Evolutionary conservation across 768 basidiomycete species (phyloP).

Genomic region (Agrocybe pediades): DNA sequence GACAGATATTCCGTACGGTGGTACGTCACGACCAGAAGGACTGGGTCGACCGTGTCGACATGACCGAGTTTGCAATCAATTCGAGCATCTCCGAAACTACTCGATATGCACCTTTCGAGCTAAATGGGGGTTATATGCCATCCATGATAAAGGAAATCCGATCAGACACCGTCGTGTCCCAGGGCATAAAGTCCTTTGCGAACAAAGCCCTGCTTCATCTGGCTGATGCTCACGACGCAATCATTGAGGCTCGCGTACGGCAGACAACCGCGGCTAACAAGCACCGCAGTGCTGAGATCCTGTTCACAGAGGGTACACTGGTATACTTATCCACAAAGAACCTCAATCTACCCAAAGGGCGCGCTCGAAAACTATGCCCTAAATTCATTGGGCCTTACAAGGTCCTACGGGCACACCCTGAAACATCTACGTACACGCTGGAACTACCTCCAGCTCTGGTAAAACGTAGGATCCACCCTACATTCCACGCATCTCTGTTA

Average conservation of each 20-base stretch:
- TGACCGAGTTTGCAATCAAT: slow-evolving; percentile 42
- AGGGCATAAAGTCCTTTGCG: slow-evolving; percentile 10
- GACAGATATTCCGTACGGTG: slow-evolving; percentile 28
- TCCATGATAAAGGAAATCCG: slow-evolving; percentile 18
- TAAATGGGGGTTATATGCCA: slow-evolving; percentile 26
- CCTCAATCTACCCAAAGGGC: slow-evolving; percentile 28
- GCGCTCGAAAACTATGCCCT: slow-evolving; percentile 32
- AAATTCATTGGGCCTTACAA: slow-evolving; percentile 36
- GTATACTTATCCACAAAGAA: slow-evolving; percentile 38
- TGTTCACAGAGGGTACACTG: slow-evolving; percentile 23
- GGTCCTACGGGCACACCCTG: slow-evolving; percentile 12
- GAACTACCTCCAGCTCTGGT: slow-evolving; percentile 28
- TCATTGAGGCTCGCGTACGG: slow-evolving; percentile 30
- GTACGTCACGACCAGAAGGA: slow-evolving; percentile 29
- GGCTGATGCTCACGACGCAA: slow-evolving; percentile 33
- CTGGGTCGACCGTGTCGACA: slow-evolving; percentile 30
- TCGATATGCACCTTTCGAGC: slow-evolving; percentile 33
- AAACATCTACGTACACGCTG: slow-evolving; percentile 20
- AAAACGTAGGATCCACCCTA: slow-evolving; percentile 22
- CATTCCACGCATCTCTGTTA: slow-evolving; percentile 36
- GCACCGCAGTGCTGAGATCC: slow-evolving; percentile 12
- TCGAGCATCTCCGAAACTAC: slow-evolving; percentile 27
- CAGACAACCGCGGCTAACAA: slow-evolving; percentile 33
- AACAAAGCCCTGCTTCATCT: slow-evolving; percentile 8
- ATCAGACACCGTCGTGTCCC: background rate